These are phyloP conservation scores for Tulasnella sp. DNA, from an alignment of 768 basidiomycete genomes.

Conservation along the genomic window DNA sequence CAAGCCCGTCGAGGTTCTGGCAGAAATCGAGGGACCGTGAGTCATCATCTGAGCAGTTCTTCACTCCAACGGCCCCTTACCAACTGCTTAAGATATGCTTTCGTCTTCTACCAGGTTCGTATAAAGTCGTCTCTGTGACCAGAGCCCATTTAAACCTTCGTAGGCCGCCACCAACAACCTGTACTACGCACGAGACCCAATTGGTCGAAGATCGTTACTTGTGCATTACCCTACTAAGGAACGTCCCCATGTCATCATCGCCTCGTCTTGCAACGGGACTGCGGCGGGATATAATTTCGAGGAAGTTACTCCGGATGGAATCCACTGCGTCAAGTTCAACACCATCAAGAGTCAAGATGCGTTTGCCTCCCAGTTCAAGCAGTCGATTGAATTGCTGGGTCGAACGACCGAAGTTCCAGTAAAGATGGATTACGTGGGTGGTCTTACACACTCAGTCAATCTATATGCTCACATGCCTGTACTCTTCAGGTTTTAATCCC, in stretches of 20 bases:
- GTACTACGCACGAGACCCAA: constrained; percentile 23
- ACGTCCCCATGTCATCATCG: neutral
- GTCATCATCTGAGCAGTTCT: neutral
- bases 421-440: neutral
- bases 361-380: neutral
- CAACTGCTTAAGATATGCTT: constrained; percentile 19
- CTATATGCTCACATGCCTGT: neutral
- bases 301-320: neutral
- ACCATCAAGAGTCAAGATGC: neutral
- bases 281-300: neutral
- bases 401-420: neutral
- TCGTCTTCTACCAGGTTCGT: constrained; percentile 21
- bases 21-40: constrained; percentile 22
- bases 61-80: neutral
- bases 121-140: neutral
- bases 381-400: neutral
- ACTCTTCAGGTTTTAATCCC: neutral
- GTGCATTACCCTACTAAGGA: constrained; percentile 18
- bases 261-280: constrained; percentile 11
- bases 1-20: constrained; percentile 15
- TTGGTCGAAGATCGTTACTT: constrained; percentile 26
- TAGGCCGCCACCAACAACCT: constrained; percentile 10
- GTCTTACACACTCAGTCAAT: neutral
- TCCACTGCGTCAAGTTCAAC: constrained; percentile 1
- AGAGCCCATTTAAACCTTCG: neutral